Percentiles rank a stretch among this genome's conserved stretches.
These are phyloP conservation scores for Waltergamsia citrina DNA, from an alignment of 2,329 filamentous ascomycete genomes.

Conservation along the genomic window DNA sequence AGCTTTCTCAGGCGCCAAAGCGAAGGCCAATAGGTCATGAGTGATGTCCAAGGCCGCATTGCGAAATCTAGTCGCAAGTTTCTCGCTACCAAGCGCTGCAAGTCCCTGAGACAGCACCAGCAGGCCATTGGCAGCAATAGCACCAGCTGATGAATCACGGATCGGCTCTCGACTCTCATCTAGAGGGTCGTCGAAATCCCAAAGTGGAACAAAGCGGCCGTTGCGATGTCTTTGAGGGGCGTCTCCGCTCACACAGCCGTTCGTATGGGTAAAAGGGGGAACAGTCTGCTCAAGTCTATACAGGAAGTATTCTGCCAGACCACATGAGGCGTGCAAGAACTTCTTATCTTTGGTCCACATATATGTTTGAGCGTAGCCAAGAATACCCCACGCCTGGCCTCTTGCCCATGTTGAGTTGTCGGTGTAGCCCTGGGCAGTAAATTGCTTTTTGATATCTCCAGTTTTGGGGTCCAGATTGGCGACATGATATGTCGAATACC, in stretches of 20 bases:
- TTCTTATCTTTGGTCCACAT: slow-evolving; percentile 30
- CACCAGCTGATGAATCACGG: slow-evolving; percentile 25
- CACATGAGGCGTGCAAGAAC: slow-evolving; percentile 32
- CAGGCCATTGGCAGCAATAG: slow-evolving; percentile 31
- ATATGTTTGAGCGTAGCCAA: slow-evolving; percentile 38
- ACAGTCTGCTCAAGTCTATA: slow-evolving; percentile 20
- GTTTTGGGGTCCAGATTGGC: slow-evolving; percentile 32
- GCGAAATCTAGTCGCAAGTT: slow-evolving; percentile 13
- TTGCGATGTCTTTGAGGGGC: slow-evolving; percentile 1
- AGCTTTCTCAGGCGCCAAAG: slow-evolving; percentile 14
- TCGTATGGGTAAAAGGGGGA: too few relatives aligned
- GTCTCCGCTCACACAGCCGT: slow-evolving; percentile 19
- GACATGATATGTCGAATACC: slow-evolving; percentile 28
- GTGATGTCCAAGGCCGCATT: slow-evolving; percentile 17
- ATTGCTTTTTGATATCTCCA: slow-evolving; percentile 24
- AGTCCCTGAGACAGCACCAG: slow-evolving; percentile 25
- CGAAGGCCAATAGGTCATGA: slow-evolving; percentile 18
- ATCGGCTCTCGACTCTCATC: slow-evolving; percentile 14
- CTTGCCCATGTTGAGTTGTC: slow-evolving; percentile 37
- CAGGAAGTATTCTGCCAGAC: slow-evolving; percentile 37
- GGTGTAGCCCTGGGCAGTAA: slow-evolving; percentile 35
- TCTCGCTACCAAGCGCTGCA: slow-evolving; percentile 5
- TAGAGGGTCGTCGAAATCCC: slow-evolving; percentile 38
- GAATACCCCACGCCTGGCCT: slow-evolving; percentile 38
- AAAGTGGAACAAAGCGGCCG: slow-evolving; percentile 17